phyloP scores from a whole-genome alignment of 2,329 filamentous ascomycete species.

The Apiospora rasikravindrae region DNA sequence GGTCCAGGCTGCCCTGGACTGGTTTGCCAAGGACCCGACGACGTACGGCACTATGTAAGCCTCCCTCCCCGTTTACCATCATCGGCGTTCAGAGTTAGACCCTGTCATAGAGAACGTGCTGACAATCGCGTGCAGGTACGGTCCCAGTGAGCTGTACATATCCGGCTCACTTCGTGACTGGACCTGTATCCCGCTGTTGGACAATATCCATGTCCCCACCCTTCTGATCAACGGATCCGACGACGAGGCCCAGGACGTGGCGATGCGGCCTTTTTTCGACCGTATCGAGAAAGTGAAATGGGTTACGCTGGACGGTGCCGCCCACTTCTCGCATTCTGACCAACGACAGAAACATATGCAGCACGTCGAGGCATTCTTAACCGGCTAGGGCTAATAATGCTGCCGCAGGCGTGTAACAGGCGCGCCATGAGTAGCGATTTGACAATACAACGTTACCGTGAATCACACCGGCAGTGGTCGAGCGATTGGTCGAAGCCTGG shows the following conservation, averaged over 20 bases:
- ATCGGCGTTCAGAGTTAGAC: background rate
- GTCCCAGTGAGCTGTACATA: conserved; percentile 28
- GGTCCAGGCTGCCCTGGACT: conserved; percentile 36
- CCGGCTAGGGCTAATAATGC: background rate
- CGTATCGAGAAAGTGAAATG: conserved; percentile 42
- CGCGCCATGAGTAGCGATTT: background rate
- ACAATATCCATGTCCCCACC: conserved; percentile 39
- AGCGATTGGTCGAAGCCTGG: background rate
- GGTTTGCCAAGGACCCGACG: conserved; percentile 39
- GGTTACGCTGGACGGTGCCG: conserved; percentile 42
- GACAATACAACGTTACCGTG: background rate
- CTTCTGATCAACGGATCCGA: conserved; percentile 42
- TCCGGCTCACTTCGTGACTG: conserved; percentile 28
- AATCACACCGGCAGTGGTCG: background rate
- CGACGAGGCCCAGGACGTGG: conserved; percentile 42
- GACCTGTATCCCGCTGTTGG: conserved; percentile 25
- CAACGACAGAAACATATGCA: conserved; percentile 37
- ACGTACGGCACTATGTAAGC: conserved; percentile 41
- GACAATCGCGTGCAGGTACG: conserved; percentile 25
- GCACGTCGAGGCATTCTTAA: conserved; percentile 25
- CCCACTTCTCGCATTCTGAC: conserved; percentile 42
- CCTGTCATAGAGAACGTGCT: background rate
- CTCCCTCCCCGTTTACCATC: too few relatives aligned
- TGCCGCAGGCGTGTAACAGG: background rate
- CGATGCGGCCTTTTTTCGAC: conserved; percentile 42